Base-by-base conservation (phyloP, 768 basidiomycete species). In the Panaeolus cyanescens region DNA sequence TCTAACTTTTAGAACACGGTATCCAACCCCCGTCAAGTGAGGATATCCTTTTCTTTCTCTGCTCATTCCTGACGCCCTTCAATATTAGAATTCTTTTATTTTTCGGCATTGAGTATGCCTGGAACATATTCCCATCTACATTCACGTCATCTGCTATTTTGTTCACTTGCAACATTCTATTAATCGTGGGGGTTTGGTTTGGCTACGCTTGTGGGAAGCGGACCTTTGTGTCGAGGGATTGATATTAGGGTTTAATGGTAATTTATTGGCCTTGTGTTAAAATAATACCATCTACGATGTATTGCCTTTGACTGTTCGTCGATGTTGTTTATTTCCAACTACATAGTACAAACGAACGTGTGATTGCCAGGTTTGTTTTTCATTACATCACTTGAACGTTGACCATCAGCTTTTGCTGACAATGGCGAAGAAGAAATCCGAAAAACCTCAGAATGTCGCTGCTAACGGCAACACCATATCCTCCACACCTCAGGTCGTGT, bases 101-200 rank as follows among this genome's bases (percentile, higher is more conserved):
- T 34, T 55, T 78, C 1, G 79, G 73, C 13, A 86, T 95, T 55
- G 93, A 96, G 72, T 94, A 89, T 69, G 85, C 91, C 1, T 97
- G 95, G 94, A 92, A 95, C 63, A 82, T 89, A 0, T 95, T 87
- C 68, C 95, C 95, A 2, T 92, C 93, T 0, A 96, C 92, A 0
- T 59, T 72, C 0, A 15, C 85, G 0, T 92, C 90, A 1, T 94
- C 93, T 4, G 74, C 67, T 9, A 55, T 85, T 5, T 73, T 93
- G 32, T 69, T 87, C 0, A 66, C 61, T 10, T 83, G 83, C 28
- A 85, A 94, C 69, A 56, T 72, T 4, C 59, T 79, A 3, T 74
- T 93, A 37, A 55, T 80, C 12, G 32, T 69, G 32, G 80, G 80
- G 1, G 54, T 76, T 19, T 81, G 77, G 78, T 71, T 62, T 58